Base-by-base conservation (phyloP, 2,329 filamentous ascomycete species). In the Cryphonectria japonica region DNA sequence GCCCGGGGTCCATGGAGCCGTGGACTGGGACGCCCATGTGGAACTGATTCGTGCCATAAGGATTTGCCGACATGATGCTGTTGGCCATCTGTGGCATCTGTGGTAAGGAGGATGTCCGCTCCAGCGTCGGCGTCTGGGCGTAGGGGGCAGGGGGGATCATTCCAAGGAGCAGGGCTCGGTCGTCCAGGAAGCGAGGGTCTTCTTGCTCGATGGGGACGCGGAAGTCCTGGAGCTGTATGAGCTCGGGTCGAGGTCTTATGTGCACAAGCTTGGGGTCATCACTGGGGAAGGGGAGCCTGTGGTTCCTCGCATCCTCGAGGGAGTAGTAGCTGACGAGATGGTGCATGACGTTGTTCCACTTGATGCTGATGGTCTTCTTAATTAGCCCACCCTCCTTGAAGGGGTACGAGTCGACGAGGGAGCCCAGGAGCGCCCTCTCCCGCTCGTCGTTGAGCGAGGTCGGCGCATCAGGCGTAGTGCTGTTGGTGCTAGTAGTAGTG, bases 321-420 rank as follows among this genome's bases (percentile, higher is more conserved):
- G 85, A 93, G 83, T 97, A 97, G 79, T 98, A 98, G 22, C 92
- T 95, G 57, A 97, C 94, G 67, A 98, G 83, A 77, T 97, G 94
- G 77, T 97, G 94, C 2, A 89, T 90, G 2, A 94, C 87, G 2
- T 92, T 92, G 37, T 91, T 86, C 66, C 92, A 89, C 2, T 87
- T 89, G 54, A 97, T 89, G 76, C 92, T 95, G 80, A 97, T 94
- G 0, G 94, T 97, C 84, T 97, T 97, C 86, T 98, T 98, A 73
- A 97, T 88, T 57, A 98, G 82, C 0, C 95, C 94, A 1, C 89
- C 88, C 19, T 89, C 85, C 77, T 96, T 96, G 86, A 97, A 97
- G 43, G 90, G 89, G 76, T 97, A 97, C 0, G 92, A 94, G 80
- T 97, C 94, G n/a, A 95, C 88, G 16, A 97, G 85, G 0, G 94